A percentile compares a stretch with the other conserved stretches of the same genome.
Conservation (phyloP, 768 basidiomycete genomes). For the Lentinula lateritia region DNA sequence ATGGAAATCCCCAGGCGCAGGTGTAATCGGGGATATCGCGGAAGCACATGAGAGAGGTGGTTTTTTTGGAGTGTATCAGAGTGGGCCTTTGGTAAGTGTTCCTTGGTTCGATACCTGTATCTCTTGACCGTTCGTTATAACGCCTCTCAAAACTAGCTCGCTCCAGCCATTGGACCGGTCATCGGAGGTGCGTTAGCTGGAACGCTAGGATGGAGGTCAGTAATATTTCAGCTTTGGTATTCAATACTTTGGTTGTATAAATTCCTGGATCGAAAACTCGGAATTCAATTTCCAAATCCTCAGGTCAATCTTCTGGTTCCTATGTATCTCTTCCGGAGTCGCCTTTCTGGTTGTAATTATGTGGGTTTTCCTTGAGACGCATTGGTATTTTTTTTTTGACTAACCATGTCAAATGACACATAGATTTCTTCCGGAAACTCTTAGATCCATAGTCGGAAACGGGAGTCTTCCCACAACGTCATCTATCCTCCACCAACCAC, state of each 20-base stretch:
- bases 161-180: slow-evolving; percentile 57
- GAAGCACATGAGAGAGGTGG: slow-evolving; percentile 69
- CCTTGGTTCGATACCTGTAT: too few relatives aligned
- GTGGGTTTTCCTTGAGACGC: slow-evolving; percentile 24
- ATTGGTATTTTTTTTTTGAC: slow-evolving; percentile 20
- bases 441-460: slow-evolving; percentile 49
- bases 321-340: slow-evolving; percentile 40
- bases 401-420: slow-evolving; percentile 26
- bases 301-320: slow-evolving; percentile 61
- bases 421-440: slow-evolving; percentile 48
- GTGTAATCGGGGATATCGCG: slow-evolving; percentile 75
- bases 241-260: background rate
- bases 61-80: slow-evolving; percentile 61
- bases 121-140: too few relatives aligned
- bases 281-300: slow-evolving; percentile 2
- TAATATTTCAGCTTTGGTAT: background rate
- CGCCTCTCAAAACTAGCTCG: slow-evolving; percentile 29
- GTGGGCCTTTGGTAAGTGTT: slow-evolving; percentile 48
- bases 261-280: too few relatives aligned
- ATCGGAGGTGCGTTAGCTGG: slow-evolving; percentile 55
- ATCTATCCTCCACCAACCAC: slow-evolving; percentile 43
- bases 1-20: slow-evolving; percentile 42
- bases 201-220: slow-evolving; percentile 58
- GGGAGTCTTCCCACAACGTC: slow-evolving; percentile 38
- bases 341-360: slow-evolving; percentile 44